Evolutionary conservation across 495 filamentous ascomycete genomes (phyloP).

Genomic region (Mycothermus thermophilus): DNA sequence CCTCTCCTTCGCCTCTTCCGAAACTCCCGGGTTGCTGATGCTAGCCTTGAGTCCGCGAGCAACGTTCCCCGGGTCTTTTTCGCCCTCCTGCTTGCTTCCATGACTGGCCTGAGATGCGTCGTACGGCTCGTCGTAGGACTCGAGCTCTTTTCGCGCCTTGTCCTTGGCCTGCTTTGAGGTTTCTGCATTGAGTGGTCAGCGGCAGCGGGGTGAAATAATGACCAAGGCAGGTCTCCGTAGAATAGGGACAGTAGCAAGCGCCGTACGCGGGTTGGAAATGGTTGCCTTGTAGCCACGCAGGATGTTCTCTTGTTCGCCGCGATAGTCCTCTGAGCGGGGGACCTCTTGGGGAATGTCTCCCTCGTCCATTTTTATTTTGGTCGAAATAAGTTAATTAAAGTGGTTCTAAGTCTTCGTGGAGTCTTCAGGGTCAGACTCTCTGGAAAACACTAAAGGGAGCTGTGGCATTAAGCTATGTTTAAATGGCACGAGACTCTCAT

Average conservation of each 20-base stretch:
- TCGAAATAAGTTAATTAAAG: too few species aligned
- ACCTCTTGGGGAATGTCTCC: constrained; percentile 13
- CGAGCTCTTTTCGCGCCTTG: constrained; percentile 30
- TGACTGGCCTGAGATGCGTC: constrained; percentile 12
- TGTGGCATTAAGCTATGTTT: too few species aligned
- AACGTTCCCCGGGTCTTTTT: constrained; percentile 32
- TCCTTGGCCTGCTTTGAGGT: constrained; percentile 32
- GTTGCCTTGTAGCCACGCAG: constrained; percentile 37
- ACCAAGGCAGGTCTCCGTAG: background rate
- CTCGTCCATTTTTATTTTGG: constrained; percentile 3
- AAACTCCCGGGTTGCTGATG: constrained; percentile 32
- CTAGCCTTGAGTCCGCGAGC: constrained; percentile 30
- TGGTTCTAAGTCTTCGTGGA: too few species aligned
- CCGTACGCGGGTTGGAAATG: constrained; percentile 32
- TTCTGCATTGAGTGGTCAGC: too few species aligned
- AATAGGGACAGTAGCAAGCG: background rate
- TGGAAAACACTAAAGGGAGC: too few species aligned
- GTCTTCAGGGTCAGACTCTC: too few species aligned
- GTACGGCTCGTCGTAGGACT: constrained; percentile 20
- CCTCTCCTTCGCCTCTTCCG: constrained; percentile 29
- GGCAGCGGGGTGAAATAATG: too few species aligned
- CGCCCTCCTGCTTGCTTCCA: constrained; percentile 1
- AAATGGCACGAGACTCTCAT: too few species aligned
- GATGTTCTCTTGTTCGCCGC: constrained; percentile 24
- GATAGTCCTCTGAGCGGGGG: constrained; percentile 4